Evolutionary conservation across 2,329 filamentous ascomycete species (phyloP).

Genomic region (Monascus ruber): DNA sequence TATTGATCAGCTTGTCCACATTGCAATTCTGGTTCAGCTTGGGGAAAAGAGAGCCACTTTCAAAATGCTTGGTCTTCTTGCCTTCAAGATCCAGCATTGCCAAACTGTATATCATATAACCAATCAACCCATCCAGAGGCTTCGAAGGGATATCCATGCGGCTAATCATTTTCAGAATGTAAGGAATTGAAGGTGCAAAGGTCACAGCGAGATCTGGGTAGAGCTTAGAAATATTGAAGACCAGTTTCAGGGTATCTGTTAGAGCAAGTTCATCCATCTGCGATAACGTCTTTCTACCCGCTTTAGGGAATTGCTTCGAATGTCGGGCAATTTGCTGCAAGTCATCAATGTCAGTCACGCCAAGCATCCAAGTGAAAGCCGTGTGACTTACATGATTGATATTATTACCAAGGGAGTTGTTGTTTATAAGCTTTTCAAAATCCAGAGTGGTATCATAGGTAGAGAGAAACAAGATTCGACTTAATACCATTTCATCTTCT

Average conservation of each 20-base stretch:
- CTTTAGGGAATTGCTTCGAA: slow-evolving; percentile 43
- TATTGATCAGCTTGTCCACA: slow-evolving; percentile 53
- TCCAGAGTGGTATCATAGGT: slow-evolving; percentile 66
- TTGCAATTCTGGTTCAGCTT: slow-evolving; percentile 48
- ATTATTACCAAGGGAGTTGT: slow-evolving; percentile 55
- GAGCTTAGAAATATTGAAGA: slow-evolving; percentile 78
- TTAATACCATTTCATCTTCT: slow-evolving; percentile 77
- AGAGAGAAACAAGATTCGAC: slow-evolving; percentile 67
- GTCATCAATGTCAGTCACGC: slow-evolving; percentile 8
- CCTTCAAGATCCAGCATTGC: slow-evolving; percentile 62
- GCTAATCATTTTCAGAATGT: slow-evolving; percentile 58
- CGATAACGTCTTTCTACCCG: slow-evolving; percentile 20
- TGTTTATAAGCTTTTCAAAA: slow-evolving; percentile 52
- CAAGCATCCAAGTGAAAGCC: too few species aligned
- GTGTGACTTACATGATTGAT: slow-evolving; percentile 43
- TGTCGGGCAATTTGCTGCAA: slow-evolving; percentile 57
- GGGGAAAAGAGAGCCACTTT: slow-evolving; percentile 53
- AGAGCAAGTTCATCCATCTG: slow-evolving; percentile 65
- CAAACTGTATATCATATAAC: slow-evolving; percentile 65
- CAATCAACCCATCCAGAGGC: slow-evolving; percentile 62
- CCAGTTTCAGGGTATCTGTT: slow-evolving; percentile 69
- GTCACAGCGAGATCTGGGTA: slow-evolving; percentile 49
- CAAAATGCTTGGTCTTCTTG: slow-evolving; percentile 36
- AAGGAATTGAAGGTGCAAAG: slow-evolving; percentile 58
- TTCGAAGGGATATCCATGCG: slow-evolving; percentile 49